These are phyloP conservation scores for Thalassiosira profunda DNA, from an alignment of 108 stramenopile species.

Conservation along the genomic window DNA sequence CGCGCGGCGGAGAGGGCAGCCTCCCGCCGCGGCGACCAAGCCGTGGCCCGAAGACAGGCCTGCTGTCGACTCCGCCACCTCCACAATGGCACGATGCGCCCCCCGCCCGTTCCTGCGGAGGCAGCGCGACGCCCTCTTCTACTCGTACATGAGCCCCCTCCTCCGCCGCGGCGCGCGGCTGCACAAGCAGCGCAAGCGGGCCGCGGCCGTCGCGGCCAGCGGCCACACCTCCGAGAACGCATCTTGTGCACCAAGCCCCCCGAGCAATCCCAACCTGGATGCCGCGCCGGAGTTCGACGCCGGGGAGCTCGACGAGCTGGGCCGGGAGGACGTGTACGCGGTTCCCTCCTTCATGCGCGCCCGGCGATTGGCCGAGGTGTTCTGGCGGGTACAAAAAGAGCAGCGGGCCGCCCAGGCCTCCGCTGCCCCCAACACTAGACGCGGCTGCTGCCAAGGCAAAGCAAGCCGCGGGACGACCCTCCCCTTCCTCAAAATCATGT, in stretches of 20 bases:
- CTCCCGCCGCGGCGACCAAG: not conserved
- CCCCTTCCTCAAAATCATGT: conserved; percentile 49
- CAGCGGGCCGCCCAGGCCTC: conserved; percentile 6
- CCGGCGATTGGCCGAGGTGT: not conserved
- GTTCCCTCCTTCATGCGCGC: too few relatives aligned
- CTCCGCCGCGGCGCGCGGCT: conserved; percentile 19
- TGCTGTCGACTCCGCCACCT: not conserved
- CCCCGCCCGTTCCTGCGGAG: conserved; percentile 16
- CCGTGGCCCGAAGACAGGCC: conserved; percentile 28
- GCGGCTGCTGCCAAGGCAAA: too few relatives aligned
- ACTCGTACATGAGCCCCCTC: conserved; percentile 44
- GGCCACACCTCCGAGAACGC: too few relatives aligned
- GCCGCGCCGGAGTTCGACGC: conserved; percentile 1
- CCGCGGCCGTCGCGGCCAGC: too few relatives aligned
- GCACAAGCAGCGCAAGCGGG: conserved; percentile 1
- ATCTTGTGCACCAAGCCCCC: too few relatives aligned
- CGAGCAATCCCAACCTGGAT: not conserved
- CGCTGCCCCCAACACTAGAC: too few relatives aligned
- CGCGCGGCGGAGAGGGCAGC: not conserved
- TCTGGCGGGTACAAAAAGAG: not conserved
- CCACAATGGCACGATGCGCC: too few relatives aligned
- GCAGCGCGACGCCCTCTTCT: too few relatives aligned
- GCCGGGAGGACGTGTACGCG: conserved; percentile 24
- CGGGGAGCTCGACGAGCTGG: conserved; percentile 2
- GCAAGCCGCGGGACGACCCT: too few relatives aligned